These are phyloP conservation scores for Aspergillus proliferans DNA, from an alignment of 2,329 filamentous ascomycete genomes.

Conservation along the genomic window DNA sequence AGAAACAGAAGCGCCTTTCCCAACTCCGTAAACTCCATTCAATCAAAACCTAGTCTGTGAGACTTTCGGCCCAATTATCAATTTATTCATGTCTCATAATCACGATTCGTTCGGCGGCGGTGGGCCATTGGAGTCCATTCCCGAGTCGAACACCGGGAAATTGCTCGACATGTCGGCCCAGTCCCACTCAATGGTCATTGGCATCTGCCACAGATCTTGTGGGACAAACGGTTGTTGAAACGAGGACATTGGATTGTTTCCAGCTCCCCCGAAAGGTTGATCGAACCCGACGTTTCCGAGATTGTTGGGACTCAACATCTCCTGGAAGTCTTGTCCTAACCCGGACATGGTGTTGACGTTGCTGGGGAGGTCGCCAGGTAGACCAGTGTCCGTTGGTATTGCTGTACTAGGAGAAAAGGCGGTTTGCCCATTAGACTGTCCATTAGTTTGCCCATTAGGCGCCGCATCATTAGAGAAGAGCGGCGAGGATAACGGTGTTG, in stretches of 20 bases:
- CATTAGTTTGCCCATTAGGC: constrained; percentile 1
- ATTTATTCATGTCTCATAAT: constrained; percentile 14
- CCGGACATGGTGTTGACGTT: constrained; percentile 23
- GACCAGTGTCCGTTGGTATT: constrained; percentile 15
- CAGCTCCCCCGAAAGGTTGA: constrained; percentile 23
- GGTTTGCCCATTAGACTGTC: constrained; percentile 9
- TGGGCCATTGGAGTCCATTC: constrained; percentile 15
- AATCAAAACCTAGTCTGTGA: not conserved
- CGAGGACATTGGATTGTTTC: constrained; percentile 32
- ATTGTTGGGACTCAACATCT: constrained; percentile 32
- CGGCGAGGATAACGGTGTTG: constrained; percentile 20
- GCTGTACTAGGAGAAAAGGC: constrained; percentile 19
- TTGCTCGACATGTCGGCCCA: constrained; percentile 50
- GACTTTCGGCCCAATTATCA: constrained; percentile 3
- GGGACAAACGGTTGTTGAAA: constrained; percentile 86
- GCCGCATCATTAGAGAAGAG: constrained; percentile 18
- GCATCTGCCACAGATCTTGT: constrained; percentile 90
- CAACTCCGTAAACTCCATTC: constrained; percentile 6
- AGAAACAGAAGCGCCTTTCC: not conserved
- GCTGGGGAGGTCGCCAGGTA: constrained; percentile 19
- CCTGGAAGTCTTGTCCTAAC: constrained; percentile 29
- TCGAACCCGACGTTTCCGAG: constrained; percentile 29
- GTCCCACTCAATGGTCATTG: constrained; percentile 92
- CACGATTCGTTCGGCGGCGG: constrained; percentile 20
- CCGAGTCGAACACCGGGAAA: constrained; percentile 29